Evolutionary conservation across 2,329 filamentous ascomycete species (phyloP).

Genomic region (Penicillium sp.): DNA sequence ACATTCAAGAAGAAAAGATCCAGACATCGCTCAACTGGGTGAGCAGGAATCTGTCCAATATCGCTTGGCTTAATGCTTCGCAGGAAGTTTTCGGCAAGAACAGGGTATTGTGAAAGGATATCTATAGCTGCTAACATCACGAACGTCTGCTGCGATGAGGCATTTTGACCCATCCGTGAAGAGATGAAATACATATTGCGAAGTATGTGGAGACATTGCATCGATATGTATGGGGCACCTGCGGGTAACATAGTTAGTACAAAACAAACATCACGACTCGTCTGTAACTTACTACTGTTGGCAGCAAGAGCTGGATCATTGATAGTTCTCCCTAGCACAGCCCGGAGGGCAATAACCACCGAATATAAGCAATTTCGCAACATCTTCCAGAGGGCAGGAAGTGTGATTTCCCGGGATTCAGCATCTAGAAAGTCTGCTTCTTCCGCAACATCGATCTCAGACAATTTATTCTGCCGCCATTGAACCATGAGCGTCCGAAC

Average conservation of each 20-base stretch:
- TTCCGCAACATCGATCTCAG: slow-evolving; percentile 66
- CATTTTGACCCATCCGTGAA: slow-evolving; percentile 65
- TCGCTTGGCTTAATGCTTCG: slow-evolving; percentile 58
- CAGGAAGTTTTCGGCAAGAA: slow-evolving; percentile 65
- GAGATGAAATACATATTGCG: slow-evolving; percentile 81
- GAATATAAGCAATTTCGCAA: slow-evolving; percentile 74
- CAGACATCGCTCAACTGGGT: slow-evolving; percentile 68
- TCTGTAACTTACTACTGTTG: slow-evolving; percentile 46
- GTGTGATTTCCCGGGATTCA: slow-evolving; percentile 64
- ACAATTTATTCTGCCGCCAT: slow-evolving; percentile 74
- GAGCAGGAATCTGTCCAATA: slow-evolving; percentile 56
- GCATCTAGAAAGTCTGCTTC: slow-evolving; percentile 62
- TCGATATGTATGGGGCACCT: slow-evolving; percentile 64
- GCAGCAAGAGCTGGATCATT: slow-evolving; percentile 55
- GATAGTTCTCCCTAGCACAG: slow-evolving; percentile 65
- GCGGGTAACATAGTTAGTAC: slow-evolving; percentile 10
- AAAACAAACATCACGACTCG: background rate
- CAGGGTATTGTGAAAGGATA: slow-evolving; percentile 68
- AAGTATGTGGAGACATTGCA: slow-evolving; percentile 69
- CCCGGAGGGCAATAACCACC: slow-evolving; percentile 69
- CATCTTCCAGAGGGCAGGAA: slow-evolving; percentile 70
- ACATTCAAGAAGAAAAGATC: slow-evolving; percentile 86
- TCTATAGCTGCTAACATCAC: slow-evolving; percentile 80
- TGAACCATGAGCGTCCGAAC: slow-evolving; percentile 63
- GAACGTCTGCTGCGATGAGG: slow-evolving; percentile 82